phyloP scores from a whole-genome alignment of 345 rosid species.

The Trapa incisa region DNA sequence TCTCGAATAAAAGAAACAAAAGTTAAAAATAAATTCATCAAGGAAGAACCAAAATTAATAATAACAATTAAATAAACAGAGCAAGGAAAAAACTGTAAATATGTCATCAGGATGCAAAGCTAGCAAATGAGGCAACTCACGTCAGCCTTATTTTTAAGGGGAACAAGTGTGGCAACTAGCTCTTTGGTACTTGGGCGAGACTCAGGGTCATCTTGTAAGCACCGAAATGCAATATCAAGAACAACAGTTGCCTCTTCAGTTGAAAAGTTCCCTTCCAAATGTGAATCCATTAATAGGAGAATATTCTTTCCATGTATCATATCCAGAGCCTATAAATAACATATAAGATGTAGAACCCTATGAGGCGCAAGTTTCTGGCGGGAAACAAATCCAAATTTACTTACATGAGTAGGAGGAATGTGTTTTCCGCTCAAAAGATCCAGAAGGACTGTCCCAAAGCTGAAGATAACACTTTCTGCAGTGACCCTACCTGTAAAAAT shows the following conservation, averaged over 20 bases:
- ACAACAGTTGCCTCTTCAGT: slow-evolving; percentile 69
- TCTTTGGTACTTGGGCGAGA: slow-evolving; percentile 59
- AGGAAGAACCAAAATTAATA: too few species aligned
- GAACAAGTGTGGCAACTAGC: slow-evolving; percentile 53
- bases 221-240: slow-evolving; percentile 64
- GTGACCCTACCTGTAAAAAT: slow-evolving; percentile 7
- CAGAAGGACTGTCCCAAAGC: slow-evolving; percentile 11
- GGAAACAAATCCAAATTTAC: not conserved
- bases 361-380: not conserved
- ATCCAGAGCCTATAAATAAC: slow-evolving; percentile 58
- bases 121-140: slow-evolving; percentile 25
- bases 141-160: slow-evolving; percentile 50
- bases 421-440: slow-evolving; percentile 11
- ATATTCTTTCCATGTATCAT: slow-evolving; percentile 68
- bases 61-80: too few species aligned
- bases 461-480: slow-evolving; percentile 9
- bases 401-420: slow-evolving; percentile 12
- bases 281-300: slow-evolving; percentile 66
- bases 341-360: not conserved
- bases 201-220: slow-evolving; percentile 67
- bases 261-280: slow-evolving; percentile 71
- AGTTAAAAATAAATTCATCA: too few species aligned
- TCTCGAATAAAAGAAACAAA: not conserved
- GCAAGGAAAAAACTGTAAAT: not conserved
- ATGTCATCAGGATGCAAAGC: slow-evolving; percentile 4